These are phyloP conservation scores for Coelastrella sp. DNA, from an alignment of 139 green algal species.

Conservation along the genomic window DNA sequence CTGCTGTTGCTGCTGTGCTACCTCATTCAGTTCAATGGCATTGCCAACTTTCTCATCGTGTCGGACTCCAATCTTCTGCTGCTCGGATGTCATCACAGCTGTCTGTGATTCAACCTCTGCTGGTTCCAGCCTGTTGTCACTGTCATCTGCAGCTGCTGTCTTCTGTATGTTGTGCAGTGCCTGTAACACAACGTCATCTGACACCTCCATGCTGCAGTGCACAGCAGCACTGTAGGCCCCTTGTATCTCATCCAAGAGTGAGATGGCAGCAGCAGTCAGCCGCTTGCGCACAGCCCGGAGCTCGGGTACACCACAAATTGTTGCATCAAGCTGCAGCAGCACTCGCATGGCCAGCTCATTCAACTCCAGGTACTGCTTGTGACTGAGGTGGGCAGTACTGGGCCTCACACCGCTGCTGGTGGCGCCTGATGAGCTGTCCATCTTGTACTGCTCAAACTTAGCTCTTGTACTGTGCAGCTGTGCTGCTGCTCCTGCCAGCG, in stretches of 20 bases:
- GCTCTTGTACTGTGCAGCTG: neutral
- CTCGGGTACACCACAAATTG: constrained; percentile 44
- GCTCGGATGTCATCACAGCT: neutral
- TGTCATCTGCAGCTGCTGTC: neutral
- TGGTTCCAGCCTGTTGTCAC: neutral
- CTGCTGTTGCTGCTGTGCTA: constrained; percentile 4
- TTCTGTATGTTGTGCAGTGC: neutral
- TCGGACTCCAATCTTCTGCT: constrained; percentile 2
- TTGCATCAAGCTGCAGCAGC: constrained; percentile 54
- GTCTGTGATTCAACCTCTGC: neutral
- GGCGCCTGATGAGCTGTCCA: neutral
- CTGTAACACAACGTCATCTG: neutral
- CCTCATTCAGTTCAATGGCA: neutral
- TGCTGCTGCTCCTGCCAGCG: neutral
- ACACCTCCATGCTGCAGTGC: constrained; percentile 33
- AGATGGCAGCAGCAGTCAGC: constrained; percentile 44
- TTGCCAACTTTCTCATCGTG: neutral
- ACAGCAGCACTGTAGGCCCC: constrained; percentile 41
- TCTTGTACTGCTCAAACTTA: neutral
- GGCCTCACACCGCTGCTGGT: neutral
- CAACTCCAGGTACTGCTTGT: constrained; percentile 56
- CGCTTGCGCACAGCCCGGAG: constrained; percentile 52
- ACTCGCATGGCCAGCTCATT: constrained; percentile 59
- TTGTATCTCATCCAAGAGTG: constrained; percentile 51
- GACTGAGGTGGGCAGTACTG: neutral